phyloP scores from a whole-genome alignment of 2,329 filamentous ascomycete genomes.

The Didymella pinodella region DNA sequence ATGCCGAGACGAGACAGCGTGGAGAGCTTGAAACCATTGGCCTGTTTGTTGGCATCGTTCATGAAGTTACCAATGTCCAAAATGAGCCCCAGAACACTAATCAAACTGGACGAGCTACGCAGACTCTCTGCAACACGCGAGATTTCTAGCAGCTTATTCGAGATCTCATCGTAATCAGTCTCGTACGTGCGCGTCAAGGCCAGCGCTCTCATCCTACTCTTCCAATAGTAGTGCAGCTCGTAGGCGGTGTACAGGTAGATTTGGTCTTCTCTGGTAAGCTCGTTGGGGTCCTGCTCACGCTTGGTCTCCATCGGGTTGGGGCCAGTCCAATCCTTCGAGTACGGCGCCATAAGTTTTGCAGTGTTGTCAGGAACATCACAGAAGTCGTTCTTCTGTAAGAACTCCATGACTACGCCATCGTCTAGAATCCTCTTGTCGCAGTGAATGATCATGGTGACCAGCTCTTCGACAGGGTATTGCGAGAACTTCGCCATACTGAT shows the following conservation, averaged over 20 bases:
- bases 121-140: conserved; percentile 87
- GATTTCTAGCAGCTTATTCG: conserved; percentile 83
- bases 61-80: conserved; percentile 99
- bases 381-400: conserved; percentile 89
- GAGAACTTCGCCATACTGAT: conserved; percentile 95
- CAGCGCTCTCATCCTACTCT: conserved; percentile 92
- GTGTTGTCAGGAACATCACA: conserved; percentile 92
- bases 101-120: conserved; percentile 87
- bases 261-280: conserved; percentile 94
- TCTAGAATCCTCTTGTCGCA: conserved; percentile 90
- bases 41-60: conserved; percentile 99
- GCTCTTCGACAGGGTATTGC: conserved; percentile 79
- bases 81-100: conserved; percentile 96
- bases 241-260: conserved; percentile 93
- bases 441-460: conserved; percentile 93
- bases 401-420: conserved; percentile 94
- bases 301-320: conserved; percentile 78
- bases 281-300: conserved; percentile 83
- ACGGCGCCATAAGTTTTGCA: conserved; percentile 89
- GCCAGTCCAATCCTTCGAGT: conserved; percentile 95
- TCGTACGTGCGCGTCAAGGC: conserved; percentile 85
- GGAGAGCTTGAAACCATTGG: conserved; percentile 95
- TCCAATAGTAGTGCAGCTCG: conserved; percentile 98
- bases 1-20: conserved; percentile 91
- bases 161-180: conserved; percentile 89